Percentiles rank a stretch among this genome's conserved stretches.
These are phyloP conservation scores for Syzygium grande DNA, from an alignment of 345 rosid species.

Conservation along the genomic window DNA sequence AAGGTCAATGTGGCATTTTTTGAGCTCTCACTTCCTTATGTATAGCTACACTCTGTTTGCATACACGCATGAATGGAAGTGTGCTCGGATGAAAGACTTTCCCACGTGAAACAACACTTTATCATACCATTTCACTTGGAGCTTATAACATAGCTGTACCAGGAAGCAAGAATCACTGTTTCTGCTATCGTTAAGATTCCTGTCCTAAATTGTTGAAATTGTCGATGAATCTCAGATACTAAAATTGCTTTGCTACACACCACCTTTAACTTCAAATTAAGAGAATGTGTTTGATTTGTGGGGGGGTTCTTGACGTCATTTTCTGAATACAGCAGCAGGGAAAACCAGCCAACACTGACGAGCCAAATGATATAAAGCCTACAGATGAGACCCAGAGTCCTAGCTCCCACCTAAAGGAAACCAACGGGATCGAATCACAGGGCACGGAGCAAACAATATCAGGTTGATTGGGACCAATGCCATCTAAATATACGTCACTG, in stretches of 20 bases:
- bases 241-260: not conserved
- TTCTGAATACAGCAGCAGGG: constrained; percentile 19
- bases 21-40: not conserved
- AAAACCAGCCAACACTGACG: constrained; percentile 24
- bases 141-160: not conserved
- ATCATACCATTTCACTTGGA: not conserved
- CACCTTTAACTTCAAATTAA: not conserved
- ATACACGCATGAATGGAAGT: not conserved
- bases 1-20: not conserved
- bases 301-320: not conserved
- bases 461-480: not conserved
- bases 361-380: constrained; percentile 36
- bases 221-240: not conserved
- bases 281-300: not conserved
- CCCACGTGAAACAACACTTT: not conserved
- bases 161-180: not conserved
- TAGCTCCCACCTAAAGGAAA: constrained; percentile 19
- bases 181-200: not conserved
- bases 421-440: constrained; percentile 17
- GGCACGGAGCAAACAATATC: constrained; percentile 19
- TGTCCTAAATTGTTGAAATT: not conserved
- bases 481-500: not conserved
- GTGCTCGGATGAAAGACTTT: not conserved
- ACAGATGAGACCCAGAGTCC: constrained; percentile 28
- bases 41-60: not conserved